Percentiles rank a stretch among this genome's conserved stretches.
These are phyloP conservation scores for Zymoseptoria crescenta DNA, from an alignment of 2,329 filamentous ascomycete genomes.

Conservation along the genomic window DNA sequence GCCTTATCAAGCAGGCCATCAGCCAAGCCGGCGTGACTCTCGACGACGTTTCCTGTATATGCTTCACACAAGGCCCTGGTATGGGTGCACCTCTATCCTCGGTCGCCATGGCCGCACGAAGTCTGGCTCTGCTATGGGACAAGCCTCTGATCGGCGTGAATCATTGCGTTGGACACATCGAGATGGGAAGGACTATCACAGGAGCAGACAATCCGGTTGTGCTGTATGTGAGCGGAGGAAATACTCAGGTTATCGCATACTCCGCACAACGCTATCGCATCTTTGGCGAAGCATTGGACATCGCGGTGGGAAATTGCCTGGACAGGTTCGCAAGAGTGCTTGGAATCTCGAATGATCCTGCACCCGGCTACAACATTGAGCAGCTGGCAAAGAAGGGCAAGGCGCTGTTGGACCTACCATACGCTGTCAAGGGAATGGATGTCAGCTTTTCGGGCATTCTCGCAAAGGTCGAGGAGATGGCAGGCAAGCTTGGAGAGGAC, in stretches of 20 bases:
- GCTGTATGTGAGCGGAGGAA: conserved; percentile 89
- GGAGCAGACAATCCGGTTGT: conserved; percentile 87
- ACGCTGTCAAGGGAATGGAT: conserved; percentile 98
- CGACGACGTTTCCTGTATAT: conserved; percentile 76
- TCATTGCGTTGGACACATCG: conserved; percentile 96
- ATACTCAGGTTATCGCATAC: conserved; percentile 97
- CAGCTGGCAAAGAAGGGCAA: conserved; percentile 72
- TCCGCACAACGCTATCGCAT: conserved; percentile 91
- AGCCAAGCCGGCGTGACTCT: conserved; percentile 55
- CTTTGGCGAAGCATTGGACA: conserved; percentile 95
- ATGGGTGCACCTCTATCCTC: conserved; percentile 91
- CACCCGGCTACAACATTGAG: conserved; percentile 96
- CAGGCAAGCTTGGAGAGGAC: conserved; percentile 52
- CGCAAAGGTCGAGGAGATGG: conserved; percentile 71
- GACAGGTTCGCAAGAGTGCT: conserved; percentile 91
- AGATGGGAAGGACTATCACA: conserved; percentile 94
- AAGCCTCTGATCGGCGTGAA: conserved; percentile 92
- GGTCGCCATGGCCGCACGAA: conserved; percentile 78
- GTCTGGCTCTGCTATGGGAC: conserved; percentile 73
- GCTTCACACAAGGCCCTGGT: conserved; percentile 89
- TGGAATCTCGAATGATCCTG: conserved; percentile 87
- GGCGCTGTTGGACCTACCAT: conserved; percentile 76
- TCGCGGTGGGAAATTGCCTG: conserved; percentile 94
- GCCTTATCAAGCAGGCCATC: conserved; percentile 72
- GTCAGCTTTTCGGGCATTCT: conserved; percentile 92